A percentile compares a stretch with the other conserved stretches of the same genome.
These are phyloP conservation scores for Leonotis leonurus DNA, from an alignment of 257 asterid genomes.

Conservation along the genomic window DNA sequence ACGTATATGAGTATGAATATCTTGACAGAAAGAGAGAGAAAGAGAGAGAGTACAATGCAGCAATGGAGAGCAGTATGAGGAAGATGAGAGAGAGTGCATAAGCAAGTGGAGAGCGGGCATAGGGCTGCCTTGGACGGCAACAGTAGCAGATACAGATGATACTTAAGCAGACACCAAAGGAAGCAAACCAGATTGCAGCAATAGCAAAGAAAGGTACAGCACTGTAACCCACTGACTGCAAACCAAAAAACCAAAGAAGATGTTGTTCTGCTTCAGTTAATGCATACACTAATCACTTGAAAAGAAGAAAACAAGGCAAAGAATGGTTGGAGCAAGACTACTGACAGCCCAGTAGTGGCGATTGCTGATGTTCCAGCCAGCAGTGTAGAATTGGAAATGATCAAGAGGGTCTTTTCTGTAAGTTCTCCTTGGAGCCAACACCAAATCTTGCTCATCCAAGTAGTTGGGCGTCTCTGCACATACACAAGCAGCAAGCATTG, in stretches of 20 bases:
- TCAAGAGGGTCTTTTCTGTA: constrained; percentile 70
- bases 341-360: constrained; percentile 88
- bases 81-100: constrained; percentile 68
- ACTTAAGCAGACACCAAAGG: constrained; percentile 45
- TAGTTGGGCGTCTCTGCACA: neutral
- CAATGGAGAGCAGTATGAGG: constrained; percentile 46
- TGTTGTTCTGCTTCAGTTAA: too few species aligned
- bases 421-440: constrained; percentile 69
- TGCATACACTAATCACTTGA: neutral
- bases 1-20: neutral
- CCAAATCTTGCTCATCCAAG: constrained; percentile 18
- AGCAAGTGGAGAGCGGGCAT: constrained; percentile 55
- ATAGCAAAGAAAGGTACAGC: constrained; percentile 54
- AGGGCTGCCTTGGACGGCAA: constrained; percentile 48
- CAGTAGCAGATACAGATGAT: constrained; percentile 46
- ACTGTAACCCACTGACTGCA: constrained; percentile 73
- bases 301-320: neutral
- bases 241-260: neutral
- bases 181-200: constrained; percentile 57
- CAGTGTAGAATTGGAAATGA: constrained; percentile 48
- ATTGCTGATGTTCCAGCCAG: constrained; percentile 77
- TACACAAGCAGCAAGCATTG: too few species aligned
- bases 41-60: constrained; percentile 41
- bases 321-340: neutral
- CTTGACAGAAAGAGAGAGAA: neutral